Conservation (phyloP, 1,284 basidiomycete species). For the Sporisorium exsertum region DNA sequence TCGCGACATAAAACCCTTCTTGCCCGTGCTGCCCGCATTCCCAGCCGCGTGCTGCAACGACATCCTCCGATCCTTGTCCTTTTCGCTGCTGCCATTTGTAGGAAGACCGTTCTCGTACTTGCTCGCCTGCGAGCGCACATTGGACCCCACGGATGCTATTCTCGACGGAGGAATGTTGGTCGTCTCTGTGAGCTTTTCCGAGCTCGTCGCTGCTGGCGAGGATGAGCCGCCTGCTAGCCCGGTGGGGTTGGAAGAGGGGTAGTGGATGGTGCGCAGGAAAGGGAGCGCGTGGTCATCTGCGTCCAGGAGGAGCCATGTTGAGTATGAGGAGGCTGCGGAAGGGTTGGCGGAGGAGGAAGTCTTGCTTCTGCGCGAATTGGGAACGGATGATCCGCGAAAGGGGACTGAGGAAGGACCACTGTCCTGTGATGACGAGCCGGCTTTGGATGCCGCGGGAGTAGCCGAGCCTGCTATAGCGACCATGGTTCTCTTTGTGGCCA, state of each 20-base stretch:
- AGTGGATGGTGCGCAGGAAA: constrained; percentile 25
- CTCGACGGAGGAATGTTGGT: constrained; percentile 16
- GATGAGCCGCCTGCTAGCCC: constrained; percentile 12
- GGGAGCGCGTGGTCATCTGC: constrained; percentile 25
- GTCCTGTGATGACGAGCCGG: constrained; percentile 17
- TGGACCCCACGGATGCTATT: background rate
- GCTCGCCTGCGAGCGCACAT: constrained; percentile 26
- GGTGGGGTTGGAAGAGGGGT: background rate
- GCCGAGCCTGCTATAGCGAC: constrained; percentile 9
- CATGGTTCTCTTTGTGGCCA: constrained; percentile 11
- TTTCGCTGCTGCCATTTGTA: background rate
- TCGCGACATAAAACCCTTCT: constrained; percentile 39
- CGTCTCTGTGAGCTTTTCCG: constrained; percentile 34
- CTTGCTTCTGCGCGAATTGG: constrained; percentile 19
- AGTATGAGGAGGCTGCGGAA: constrained; percentile 4
- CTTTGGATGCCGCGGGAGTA: background rate
- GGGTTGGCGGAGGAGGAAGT: background rate
- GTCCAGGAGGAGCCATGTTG: constrained; percentile 44
- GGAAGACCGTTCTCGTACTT: constrained; percentile 26
- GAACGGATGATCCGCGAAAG: constrained; percentile 32
- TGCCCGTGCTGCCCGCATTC: constrained; percentile 12
- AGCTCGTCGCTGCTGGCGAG: constrained; percentile 21
- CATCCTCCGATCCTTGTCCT: constrained; percentile 32
- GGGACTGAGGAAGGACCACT: constrained; percentile 32
- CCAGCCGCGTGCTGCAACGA: constrained; percentile 20